phyloP scores from a whole-genome alignment of 495 filamentous ascomycete species.

The Penicillium pancosmium region DNA sequence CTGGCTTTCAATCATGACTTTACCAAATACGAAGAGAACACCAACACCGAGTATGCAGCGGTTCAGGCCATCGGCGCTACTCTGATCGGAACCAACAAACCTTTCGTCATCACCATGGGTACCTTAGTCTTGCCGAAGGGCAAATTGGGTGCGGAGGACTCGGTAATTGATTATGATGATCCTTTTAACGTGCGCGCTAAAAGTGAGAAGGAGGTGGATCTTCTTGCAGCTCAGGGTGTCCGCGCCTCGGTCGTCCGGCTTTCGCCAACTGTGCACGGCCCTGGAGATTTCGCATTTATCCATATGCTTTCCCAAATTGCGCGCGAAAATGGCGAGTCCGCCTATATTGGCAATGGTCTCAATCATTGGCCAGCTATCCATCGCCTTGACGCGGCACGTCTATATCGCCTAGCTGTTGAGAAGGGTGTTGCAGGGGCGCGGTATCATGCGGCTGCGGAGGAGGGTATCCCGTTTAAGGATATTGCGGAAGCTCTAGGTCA shows the following conservation, averaged over 20 bases:
- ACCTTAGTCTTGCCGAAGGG: conserved; percentile 39
- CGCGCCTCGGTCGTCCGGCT: conserved; percentile 42
- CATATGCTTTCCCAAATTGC: conserved; percentile 35
- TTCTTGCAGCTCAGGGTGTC: conserved; percentile 35
- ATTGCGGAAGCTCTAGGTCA: conserved; percentile 43
- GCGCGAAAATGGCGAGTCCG: conserved; percentile 30
- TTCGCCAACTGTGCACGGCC: conserved; percentile 45
- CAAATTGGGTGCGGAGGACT: conserved; percentile 36
- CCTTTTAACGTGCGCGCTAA: conserved; percentile 26
- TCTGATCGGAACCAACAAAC: conserved; percentile 35
- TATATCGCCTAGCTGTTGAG: conserved; percentile 47
- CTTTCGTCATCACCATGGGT: conserved; percentile 48
- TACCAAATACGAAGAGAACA: conserved; percentile 32
- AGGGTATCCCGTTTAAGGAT: conserved; percentile 40
- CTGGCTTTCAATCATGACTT: conserved; percentile 52
- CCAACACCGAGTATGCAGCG: conserved; percentile 34
- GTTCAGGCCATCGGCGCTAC: conserved; percentile 40
- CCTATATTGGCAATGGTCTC: conserved; percentile 47
- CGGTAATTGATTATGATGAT: conserved; percentile 13
- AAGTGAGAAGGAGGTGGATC: conserved; percentile 31
- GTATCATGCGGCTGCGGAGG: conserved; percentile 46
- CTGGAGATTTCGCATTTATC: conserved; percentile 39
- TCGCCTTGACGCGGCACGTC: conserved; percentile 40
- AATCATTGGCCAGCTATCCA: conserved; percentile 47
- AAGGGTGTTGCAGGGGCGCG: conserved; percentile 39